Base-by-base conservation (phyloP, 768 basidiomycete species). In the Auricularia sp. region DNA sequence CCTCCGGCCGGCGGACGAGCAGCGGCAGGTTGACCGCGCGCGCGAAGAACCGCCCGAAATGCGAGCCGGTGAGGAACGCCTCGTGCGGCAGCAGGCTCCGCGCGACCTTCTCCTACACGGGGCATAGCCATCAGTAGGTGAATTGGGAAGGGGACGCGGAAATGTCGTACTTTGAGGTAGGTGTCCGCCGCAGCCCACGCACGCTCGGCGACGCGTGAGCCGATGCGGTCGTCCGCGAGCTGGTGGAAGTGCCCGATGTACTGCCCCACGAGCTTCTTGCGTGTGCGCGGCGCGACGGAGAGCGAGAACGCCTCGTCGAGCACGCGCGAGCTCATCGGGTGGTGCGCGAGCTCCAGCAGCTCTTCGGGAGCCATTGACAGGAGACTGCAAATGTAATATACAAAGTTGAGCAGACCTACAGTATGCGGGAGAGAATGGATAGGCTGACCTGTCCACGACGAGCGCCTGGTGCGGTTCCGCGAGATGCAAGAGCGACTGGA, bases 61-160 rank as follows among this genome's bases (percentile, higher is more conserved):
- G 88, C 0, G 91, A 92, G 10, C 79, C 86, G 0, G 86, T 84
- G 14, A 98, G 83, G 18, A 79, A 79, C 36, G 84, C 82, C 66
- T 93, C 88, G 66, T 91, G 82, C 1, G 83, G 76, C 14, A 92
- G 75, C 11, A 98, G 78, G 29, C 90, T 90, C 16, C 85, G 84
- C 2, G 89, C 94, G 63, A 99, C 91, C 74, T 95, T 96, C 77
- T 97, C 94, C 92, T 96, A 63, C n/a, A n/a, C n/a, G n/a, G n/a
- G n/a, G n/a, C n/a, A n/a, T n/a, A n/a, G n/a, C n/a, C n/a, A n/a
- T n/a, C n/a, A n/a, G n/a, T n/a, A n/a, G n/a, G n/a, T n/a, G n/a
- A n/a, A n/a, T n/a, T n/a, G n/a, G n/a, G n/a, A n/a, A n/a, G n/a
- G n/a, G n/a, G n/a, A n/a, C n/a, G n/a, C n/a, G n/a, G n/a, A n/a